A percentile compares a stretch with the other conserved stretches of the same genome.
phyloP scores from a whole-genome alignment of 179 eudicot species.

The Amaranthus tricolor region DNA sequence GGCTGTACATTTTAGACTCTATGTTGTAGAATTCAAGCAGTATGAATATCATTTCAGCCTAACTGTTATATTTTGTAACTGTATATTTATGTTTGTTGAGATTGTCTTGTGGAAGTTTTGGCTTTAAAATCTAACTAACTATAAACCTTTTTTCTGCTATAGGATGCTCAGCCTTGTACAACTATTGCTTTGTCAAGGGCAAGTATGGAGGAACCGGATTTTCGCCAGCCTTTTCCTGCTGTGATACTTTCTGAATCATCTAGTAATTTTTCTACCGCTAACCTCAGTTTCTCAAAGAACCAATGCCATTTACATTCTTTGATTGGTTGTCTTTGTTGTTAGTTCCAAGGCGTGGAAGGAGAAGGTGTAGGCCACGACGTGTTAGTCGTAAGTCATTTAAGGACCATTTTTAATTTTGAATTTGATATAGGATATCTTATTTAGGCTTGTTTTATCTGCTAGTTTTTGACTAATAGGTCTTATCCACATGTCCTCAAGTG shows the following conservation, averaged over 20 bases:
- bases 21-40: background rate
- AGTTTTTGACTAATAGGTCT: background rate
- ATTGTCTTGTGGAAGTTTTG: background rate
- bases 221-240: constrained; percentile 68
- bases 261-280: constrained; percentile 46
- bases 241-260: constrained; percentile 66
- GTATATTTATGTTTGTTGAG: background rate
- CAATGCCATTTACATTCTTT: constrained; percentile 23
- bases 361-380: constrained; percentile 62
- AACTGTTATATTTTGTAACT: background rate
- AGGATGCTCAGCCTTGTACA: constrained; percentile 93
- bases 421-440: constrained; percentile 17
- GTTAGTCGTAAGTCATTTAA: constrained; percentile 65
- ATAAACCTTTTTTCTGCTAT: constrained; percentile 3
- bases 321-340: constrained; percentile 45
- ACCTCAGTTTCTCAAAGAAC: constrained; percentile 7
- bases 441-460: background rate
- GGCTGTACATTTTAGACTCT: no score
- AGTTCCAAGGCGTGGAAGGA: constrained; percentile 73
- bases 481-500: background rate
- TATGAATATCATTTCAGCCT: background rate
- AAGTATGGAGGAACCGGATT: constrained; percentile 73
- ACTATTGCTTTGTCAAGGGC: constrained; percentile 84
- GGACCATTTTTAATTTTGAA: constrained; percentile 22
- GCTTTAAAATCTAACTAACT: constrained; percentile 1